These are phyloP conservation scores for Boletus rubroflammeus DNA, from an alignment of 768 basidiomycete species.

Conservation along the genomic window DNA sequence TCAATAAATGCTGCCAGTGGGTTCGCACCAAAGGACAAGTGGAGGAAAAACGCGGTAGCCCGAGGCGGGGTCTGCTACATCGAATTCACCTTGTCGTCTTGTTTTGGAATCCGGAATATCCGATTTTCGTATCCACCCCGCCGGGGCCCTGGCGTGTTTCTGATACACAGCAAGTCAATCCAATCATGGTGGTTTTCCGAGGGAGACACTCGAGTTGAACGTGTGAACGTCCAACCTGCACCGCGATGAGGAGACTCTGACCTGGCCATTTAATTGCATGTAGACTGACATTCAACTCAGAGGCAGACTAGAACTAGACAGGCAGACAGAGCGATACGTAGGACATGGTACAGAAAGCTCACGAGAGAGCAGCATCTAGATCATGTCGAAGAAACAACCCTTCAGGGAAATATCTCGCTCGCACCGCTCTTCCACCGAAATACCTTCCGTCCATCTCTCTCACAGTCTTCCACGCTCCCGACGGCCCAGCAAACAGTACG, in stretches of 20 bases:
- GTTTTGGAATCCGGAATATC: too few species aligned
- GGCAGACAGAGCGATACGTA: background rate
- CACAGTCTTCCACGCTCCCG: slow-evolving; percentile 94
- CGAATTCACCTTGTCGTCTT: too few species aligned
- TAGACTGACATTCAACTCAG: background rate
- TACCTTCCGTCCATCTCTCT: slow-evolving; percentile 90
- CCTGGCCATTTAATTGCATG: background rate
- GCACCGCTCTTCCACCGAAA: slow-evolving; percentile 82
- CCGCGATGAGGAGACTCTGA: background rate
- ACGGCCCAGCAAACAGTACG: slow-evolving; percentile 86
- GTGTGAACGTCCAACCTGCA: background rate
- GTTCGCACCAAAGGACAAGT: too few species aligned
- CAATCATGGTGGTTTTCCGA: too few species aligned
- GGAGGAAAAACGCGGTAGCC: too few species aligned
- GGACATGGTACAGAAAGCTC: background rate
- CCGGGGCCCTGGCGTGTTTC: background rate
- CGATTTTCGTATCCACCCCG: too few species aligned
- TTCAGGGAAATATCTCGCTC: slow-evolving; percentile 81
- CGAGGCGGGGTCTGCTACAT: too few species aligned
- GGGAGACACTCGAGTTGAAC: too few species aligned
- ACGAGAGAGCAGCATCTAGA: slow-evolving; percentile 41
- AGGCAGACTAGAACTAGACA: background rate
- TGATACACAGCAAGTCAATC: background rate
- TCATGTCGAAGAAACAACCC: slow-evolving; percentile 44
- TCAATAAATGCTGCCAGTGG: too few species aligned